Base-by-base conservation (phyloP, 2,329 filamentous ascomycete species). In the Aspergillus aculeatinus region DNA sequence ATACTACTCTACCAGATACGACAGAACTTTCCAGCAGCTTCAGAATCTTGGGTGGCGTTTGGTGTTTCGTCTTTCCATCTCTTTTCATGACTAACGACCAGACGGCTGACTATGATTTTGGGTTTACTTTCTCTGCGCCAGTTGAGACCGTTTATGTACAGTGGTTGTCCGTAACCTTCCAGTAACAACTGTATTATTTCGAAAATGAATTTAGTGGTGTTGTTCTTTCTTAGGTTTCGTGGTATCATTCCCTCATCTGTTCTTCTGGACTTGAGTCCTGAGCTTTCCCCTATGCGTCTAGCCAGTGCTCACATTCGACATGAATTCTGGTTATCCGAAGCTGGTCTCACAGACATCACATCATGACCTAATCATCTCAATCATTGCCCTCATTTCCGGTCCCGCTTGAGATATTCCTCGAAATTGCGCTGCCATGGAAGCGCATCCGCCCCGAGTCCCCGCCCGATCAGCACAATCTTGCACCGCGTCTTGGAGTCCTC, bases 391-490 rank as follows among this genome's bases (percentile, higher is more conserved):
- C 33, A 19, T 44, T 16, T 44, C 39, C 6, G 5, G 16, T n/a
- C 39, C n/a, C 53, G 39, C 33, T n/a, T 54, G 39, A 76, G 51
- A 52, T 68, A 74, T 12, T 64, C 67, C 52, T 71, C 71, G 57
- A 79, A 72, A 58, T 72, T 78, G 55, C 65, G 61, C 60, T 67
- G 68, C 76, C 76, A 79, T 7, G 70, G 63, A 31, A 62, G 63
- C 19, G 60, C 64, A 67, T 70, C 65, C 50, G 60, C 55, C 52
- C 76, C 76, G 42, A 82, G 65, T 4, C 79, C 77, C 55, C 77
- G 63, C 16, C 80, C 80, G 64, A 82, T 82, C 29, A 82, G 67
- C 12, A 82, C 79, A 63, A 82, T 72, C 67, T 80, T 81, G 59
- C 75, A 78, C 35, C 72, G 68, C 48, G 62, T 62, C 44, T 72